Evolutionary conservation across 2,329 filamentous ascomycete species (phyloP), one percentile per base, ranked within the genome.

Genomic region (Beauveria sp.): DNA sequence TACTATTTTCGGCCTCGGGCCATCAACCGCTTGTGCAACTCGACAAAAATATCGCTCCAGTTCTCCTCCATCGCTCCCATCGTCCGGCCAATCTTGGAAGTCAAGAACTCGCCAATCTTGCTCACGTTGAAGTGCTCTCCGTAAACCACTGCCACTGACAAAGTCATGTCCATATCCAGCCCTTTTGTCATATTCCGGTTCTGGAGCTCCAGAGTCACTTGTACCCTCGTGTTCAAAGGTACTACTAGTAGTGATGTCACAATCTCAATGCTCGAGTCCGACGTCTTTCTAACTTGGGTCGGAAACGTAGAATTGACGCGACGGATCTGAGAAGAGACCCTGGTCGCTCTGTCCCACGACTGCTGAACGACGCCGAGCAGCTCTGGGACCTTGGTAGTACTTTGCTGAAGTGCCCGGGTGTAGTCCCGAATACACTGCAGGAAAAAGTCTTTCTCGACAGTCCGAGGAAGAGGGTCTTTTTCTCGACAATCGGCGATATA

Each of bases 61-160:
- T 70, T 69, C 63, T 76, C 74, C 50, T 71, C 66, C 66, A 71
- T 66, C 61, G 70, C 63, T 64, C 71, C 64, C 61, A 71, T 63
- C 72, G n/a, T 68, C 66, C 52, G 78, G 73, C 68, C 87, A 75
- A 70, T 81, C 79, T 70, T 70, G 41, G 80, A 80, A 14, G 76
- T 72, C 64, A 94, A 69, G 66, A 89, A 92, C 60, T 91, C 88
- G n/a, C 76, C 78, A 77, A 94, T 87, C 73, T 90, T 92, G 55
- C 79, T 82, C 65, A 86, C 84, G 65, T 91, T 90, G 71, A 92
- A 92, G 63, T 83, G 80, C 73, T 93, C 89, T 0, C 90, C 90
- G 70, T 94, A 94, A 2, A 91, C 77, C 1, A 92, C 84, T 57
- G 77, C 79, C 0, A 85, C 88, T 24, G 75, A 76, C 1, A 81